Evolutionary conservation across 1,139 yeast species (phyloP), one percentile per base, ranked within the genome.

Genomic region (Taiozyma sp.): DNA sequence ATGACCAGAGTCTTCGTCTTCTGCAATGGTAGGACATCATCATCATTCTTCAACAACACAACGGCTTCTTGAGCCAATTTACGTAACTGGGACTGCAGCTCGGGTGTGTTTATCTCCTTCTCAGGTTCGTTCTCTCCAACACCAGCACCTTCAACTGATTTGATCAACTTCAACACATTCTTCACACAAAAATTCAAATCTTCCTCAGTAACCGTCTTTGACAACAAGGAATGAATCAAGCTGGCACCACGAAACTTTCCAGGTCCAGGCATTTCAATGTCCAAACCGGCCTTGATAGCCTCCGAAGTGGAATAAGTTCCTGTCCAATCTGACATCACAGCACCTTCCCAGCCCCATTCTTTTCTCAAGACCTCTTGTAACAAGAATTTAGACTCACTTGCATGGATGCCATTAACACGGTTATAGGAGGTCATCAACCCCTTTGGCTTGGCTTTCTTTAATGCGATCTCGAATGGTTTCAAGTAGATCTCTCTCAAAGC

Each of bases 231-330:
- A 59, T 76, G 79, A 34, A 67, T 53, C 12, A 77, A 64, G 16
- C 72, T 65, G 30, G 70, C 68, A 34, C 71, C 69, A 65, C 84
- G 69, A 66, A 74, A 74, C 43, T 73, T 62, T 23, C 81, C 66
- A 4, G 80, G 78, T 23, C 86, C 86, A 0, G 86, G 86, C 82
- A 80, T 80, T 60, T 80, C 86, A 53, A 81, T 64, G 60, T 79
- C 81, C 51, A 80, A 66, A 8, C 85, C 85, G 27, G 80, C 79
- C 47, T 75, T 75, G 49, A 81, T 65, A 13, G 81, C 67, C 38
- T 70, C 74, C 47, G 69, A 71, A 39, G 70, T 71, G 30, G 81
- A 70, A 58, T 76, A 80, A 16, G 76, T 74, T 43, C 86, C 87
- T 58, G 65, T 75, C 87, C 86, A 81, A 63, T 81, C 87, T 24